Conservation (phyloP, 129 eudicot genomes). For the Centaurea solstitialis region DNA sequence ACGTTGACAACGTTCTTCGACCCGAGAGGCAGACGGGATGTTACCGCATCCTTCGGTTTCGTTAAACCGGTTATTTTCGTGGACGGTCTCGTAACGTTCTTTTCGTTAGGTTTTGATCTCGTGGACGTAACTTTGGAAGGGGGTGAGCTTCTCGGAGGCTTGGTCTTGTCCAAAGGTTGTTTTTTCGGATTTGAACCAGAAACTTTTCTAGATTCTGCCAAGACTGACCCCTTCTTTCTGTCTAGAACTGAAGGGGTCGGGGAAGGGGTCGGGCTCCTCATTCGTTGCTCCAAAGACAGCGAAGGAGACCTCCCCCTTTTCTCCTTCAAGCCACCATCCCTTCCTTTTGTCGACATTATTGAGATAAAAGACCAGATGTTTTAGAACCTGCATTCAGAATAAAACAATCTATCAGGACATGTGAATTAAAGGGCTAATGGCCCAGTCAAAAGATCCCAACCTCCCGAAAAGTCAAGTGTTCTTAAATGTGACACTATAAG, state of each 20-base stretch:
- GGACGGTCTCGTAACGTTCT: conserved; percentile 16
- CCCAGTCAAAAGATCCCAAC: not conserved
- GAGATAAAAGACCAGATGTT: conserved; percentile 10
- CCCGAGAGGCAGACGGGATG: conserved; percentile 19
- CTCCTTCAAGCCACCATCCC: conserved; percentile 31
- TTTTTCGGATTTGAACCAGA: conserved; percentile 25
- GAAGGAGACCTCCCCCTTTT: conserved; percentile 49
- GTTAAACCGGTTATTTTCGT: conserved; percentile 5
- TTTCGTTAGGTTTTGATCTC: conserved; percentile 7
- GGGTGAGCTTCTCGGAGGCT: conserved; percentile 31
- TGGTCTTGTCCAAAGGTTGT: conserved; percentile 17
- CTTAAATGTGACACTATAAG: no score
- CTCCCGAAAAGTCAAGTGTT: not conserved
- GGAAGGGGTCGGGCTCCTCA: conserved; percentile 11
- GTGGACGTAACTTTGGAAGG: conserved; percentile 27
- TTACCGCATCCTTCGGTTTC: conserved; percentile 17
- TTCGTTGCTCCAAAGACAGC: not conserved
- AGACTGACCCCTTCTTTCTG: conserved; percentile 13
- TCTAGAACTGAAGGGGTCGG: conserved; percentile 19
- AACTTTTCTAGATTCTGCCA: conserved; percentile 4
- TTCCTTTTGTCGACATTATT: conserved; percentile 28
- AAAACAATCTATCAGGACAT: not conserved
- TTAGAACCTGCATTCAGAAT: conserved; percentile 22
- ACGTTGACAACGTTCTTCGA: conserved; percentile 15
- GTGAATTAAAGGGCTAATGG: not conserved